Base-by-base conservation (phyloP, 2,329 filamentous ascomycete genomes). In the Botrytis cinerea region DNA sequence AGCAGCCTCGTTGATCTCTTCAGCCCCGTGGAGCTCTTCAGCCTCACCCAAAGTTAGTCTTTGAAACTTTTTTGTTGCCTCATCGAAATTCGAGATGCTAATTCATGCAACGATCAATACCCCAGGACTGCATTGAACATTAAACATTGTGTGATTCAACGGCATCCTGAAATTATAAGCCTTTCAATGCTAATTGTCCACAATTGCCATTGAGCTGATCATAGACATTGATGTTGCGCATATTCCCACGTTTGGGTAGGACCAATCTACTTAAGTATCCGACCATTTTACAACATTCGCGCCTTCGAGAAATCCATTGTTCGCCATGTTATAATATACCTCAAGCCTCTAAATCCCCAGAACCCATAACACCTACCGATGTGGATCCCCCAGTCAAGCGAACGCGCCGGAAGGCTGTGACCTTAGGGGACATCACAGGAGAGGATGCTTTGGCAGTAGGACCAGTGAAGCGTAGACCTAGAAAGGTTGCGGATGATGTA, bases 141-240 rank as follows among this genome's bases (percentile, higher is more conserved):
- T 28, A 0, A 25, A 43, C 18, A 67, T 38, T 68, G 10, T 57
- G 35, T 32, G 22, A 25, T 57, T 43, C 10, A 1, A 54, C 35
- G 18, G 6, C 18, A 43, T 54, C 20, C 16, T 32, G 25, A 48
- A 14, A 10, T 18, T 8, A 25, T 16, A 66, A 25, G 8, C 18
- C 32, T 68, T 12, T 43, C 35, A 43, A 48, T 25, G 25, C 18
- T 43, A 10, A 43, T 43, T 14, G 14, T 57, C 9, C 48, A 57
- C 66, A 57, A 8, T 25, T 12, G 8, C 9, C 25, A 38, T 43
- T 35, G 10, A 68, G 2, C n/a, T 4, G n/a, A 32, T 35, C 54
- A 35, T 40, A 68, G 9, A 22, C 22, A 67, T 78, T 77, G 57
- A 78, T 78, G 77, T 78, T 78, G 67, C 77, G 77, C 67, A n/a